Evolutionary conservation across 1,284 basidiomycete species (phyloP), one percentile per base, ranked within the genome.

Genomic region (Kalmanozyma brasiliensis): DNA sequence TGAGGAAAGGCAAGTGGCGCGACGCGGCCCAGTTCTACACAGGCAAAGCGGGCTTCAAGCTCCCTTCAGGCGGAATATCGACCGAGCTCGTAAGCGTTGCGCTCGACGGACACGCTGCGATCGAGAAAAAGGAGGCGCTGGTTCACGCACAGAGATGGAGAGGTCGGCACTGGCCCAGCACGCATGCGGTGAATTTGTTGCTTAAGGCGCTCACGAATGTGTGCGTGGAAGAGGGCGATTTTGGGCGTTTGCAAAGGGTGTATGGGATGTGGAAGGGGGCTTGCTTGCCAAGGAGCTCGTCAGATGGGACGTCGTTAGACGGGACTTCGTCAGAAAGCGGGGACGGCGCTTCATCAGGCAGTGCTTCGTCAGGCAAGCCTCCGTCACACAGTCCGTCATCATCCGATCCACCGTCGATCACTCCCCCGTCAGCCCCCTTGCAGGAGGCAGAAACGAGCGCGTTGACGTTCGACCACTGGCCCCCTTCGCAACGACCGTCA

Each of bases 101-200:
- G 30, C 42, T 61, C 8, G 57, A 45, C 20, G 40, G 23, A 45
- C 14, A 3, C 33, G 6, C 26, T 37, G 17, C 22, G 42, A 2
- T 19, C 9, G 29, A 23, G 5, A 22, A 20, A 11, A 5, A 20
- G 5, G 34, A 24, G 7, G 6, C 35, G 9, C 11, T 33, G 23
- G 49, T 52, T 16, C 16, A 7, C 8, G 19, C 32, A 1, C 35
- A 35, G 14, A 17, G 30, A 14, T 1, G 35, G 8, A n/a, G 51
- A 6, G 64, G 63, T n/a, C 59, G 46, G 22, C 47, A 48, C n/a
- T 72, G 63, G 69, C 69, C 69, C 0, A 60, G 59, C 13, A 72
- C 63, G 14, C 69, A 67, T 37, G 55, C 69, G 3, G 61, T 67
- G 41, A 67, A 63, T 40, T 49, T 67, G n/a, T 46, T 58, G 41